Base-by-base conservation (phyloP, 805 yeast genomes). In the Metschnikowia peoriensis region DNA sequence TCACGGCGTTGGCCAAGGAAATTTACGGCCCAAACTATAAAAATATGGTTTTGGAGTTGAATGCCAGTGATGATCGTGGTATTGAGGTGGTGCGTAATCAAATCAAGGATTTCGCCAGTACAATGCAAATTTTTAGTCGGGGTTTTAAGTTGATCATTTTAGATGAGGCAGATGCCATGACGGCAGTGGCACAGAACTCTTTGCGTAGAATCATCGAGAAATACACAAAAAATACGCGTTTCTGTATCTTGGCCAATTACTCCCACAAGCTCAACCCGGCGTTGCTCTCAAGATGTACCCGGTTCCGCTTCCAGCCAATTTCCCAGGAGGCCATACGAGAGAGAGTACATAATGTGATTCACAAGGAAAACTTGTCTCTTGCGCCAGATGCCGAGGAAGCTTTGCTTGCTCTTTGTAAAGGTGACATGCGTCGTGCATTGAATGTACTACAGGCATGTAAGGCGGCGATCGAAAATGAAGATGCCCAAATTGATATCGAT, bases 11-110 rank as follows among this genome's bases (percentile, higher is more conserved):
- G 52, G 97, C 97, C 1, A 77, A 83, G 52, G 97, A 91, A 63
- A 81, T 92, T 8, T 92, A 87, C 65, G 99, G 99, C 2, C 72
- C 78, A 15, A 81, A 83, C 57, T 89, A 88, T 66, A 82, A 79
- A 61, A 88, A 90, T 64, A 91, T 92, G 92, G 97, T 94, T 1
- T 73, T 94, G 50, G 99, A 94, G 66, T 78, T 94, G 68, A 94
- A 94, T 70, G 99, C 99, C 4, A 86, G 96, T 4, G 99, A 94
- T 69, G 99, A 94, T 68, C 82, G 99, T 72, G 99, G 99, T 59
- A 94, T 94, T 60, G 96, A 90, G 61, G 97, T 94, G 43, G 98
- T 94, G n/a, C 81, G 99, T 58, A 94, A 94, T 63, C 97, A 91
- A 70, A 91, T 94, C 75, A 94, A 94, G 77, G 91, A 87, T 61